Conservation (phyloP, 31 red algal species). For the Porphyra umbilicalis region DNA sequence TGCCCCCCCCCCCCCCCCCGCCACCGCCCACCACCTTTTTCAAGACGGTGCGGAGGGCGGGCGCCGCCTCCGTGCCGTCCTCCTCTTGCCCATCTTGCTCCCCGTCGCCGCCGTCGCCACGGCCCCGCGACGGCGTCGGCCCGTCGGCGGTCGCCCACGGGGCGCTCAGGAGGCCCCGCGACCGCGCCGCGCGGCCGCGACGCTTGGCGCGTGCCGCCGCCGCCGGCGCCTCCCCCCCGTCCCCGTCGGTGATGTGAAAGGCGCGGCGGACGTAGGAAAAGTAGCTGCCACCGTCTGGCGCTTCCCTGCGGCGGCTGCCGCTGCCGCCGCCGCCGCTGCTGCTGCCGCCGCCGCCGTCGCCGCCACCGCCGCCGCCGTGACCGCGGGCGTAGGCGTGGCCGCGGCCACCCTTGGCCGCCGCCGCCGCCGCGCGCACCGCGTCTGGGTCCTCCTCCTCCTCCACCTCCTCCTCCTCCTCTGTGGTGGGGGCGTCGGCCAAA, state of each 20-base stretch:
- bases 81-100: not conserved
- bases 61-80: not conserved
- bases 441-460: no score
- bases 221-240: not conserved
- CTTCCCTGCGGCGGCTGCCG: not conserved
- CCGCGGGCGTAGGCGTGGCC: not conserved
- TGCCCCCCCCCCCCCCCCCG: not conserved
- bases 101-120: not conserved
- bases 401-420: not conserved
- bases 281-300: not conserved
- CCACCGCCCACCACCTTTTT: not conserved
- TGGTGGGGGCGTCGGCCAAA: no score
- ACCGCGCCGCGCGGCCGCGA: not conserved
- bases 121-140: not conserved
- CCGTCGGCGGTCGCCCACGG: not conserved
- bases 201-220: not conserved
- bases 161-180: not conserved
- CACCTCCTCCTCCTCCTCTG: no score
- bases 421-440: not conserved
- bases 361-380: not conserved
- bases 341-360: not conserved
- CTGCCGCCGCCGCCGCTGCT: not conserved
- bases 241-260: not conserved
- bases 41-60: not conserved
- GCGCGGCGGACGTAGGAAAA: slow-evolving; percentile 1